Conservation (phyloP, 1,284 basidiomycete species). For the Ganoderma lingzhi region DNA sequence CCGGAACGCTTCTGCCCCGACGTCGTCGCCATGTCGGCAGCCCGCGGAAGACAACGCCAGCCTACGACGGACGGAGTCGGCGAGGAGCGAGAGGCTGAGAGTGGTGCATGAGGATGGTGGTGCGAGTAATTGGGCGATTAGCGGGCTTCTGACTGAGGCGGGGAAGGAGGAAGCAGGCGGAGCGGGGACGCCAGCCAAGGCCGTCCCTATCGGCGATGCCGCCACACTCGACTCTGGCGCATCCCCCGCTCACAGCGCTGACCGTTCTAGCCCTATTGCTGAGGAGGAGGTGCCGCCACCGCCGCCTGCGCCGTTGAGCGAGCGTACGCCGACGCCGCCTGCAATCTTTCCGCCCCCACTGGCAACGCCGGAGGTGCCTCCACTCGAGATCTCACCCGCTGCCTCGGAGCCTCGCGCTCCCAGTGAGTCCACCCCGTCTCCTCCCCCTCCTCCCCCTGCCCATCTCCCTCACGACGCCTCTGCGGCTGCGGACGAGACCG, state of each 20-base stretch:
- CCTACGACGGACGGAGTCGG: slow-evolving; percentile 4
- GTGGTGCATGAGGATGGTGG: slow-evolving; percentile 1
- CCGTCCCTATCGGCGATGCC: not conserved
- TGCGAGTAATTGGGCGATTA: not conserved
- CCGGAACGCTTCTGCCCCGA: slow-evolving; percentile 1
- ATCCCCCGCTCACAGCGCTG: not conserved
- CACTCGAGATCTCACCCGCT: not conserved
- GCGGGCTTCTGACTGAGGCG: not conserved
- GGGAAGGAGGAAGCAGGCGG: not conserved
- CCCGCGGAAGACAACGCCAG: not conserved
- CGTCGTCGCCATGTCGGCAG: not conserved
- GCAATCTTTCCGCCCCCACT: slow-evolving; percentile 2
- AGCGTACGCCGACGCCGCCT: slow-evolving; percentile 6
- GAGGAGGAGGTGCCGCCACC: not conserved
- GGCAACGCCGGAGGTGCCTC: not conserved
- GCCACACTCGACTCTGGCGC: not conserved
- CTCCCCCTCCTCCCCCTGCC: not conserved
- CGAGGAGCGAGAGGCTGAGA: not conserved
- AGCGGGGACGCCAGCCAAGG: not conserved
- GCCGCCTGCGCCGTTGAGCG: not conserved
- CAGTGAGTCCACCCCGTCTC: not conserved
- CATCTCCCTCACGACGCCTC: not conserved
- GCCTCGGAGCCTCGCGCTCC: not conserved
- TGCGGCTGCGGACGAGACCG: not conserved
- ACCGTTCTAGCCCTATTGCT: not conserved